These are phyloP conservation scores for Calonectria ilicicola DNA, from an alignment of 2,329 filamentous ascomycete species.

Conservation along the genomic window DNA sequence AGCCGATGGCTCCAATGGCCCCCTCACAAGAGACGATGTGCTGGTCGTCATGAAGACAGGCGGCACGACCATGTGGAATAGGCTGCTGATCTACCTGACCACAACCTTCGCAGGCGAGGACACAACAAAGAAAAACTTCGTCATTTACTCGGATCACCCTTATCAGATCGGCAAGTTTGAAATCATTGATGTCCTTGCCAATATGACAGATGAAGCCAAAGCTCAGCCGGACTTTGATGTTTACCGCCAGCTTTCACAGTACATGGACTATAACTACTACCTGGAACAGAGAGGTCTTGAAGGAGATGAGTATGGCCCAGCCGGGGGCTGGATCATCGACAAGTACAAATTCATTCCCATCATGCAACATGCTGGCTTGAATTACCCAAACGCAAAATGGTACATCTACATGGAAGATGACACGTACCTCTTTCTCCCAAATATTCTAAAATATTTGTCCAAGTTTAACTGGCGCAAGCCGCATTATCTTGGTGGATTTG, in stretches of 20 bases:
- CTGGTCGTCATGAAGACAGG: slow-evolving; percentile 42
- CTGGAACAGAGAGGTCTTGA: slow-evolving; percentile 34
- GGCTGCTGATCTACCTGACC: slow-evolving; percentile 38
- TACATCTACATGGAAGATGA: slow-evolving; percentile 44
- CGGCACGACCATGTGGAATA: slow-evolving; percentile 41
- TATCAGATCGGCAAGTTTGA: slow-evolving; percentile 34
- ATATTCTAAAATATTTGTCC: slow-evolving; percentile 30
- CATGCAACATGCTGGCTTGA: slow-evolving; percentile 38
- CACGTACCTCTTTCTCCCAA: slow-evolving; percentile 39
- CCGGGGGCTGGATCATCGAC: slow-evolving; percentile 42
- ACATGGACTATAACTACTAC: slow-evolving; percentile 39
- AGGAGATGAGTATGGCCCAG: slow-evolving; percentile 39
- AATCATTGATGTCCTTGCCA: slow-evolving; percentile 37
- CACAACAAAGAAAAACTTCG: slow-evolving; percentile 27
- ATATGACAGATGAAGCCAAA: slow-evolving; percentile 33
- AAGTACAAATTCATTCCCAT: slow-evolving; percentile 44
- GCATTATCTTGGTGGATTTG: slow-evolving; percentile 41
- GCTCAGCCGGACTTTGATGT: slow-evolving; percentile 36
- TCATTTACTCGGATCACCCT: slow-evolving; percentile 39
- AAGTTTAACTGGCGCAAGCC: slow-evolving; percentile 33
- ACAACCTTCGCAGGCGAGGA: slow-evolving; percentile 29
- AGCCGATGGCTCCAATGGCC: neutral
- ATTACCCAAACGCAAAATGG: slow-evolving; percentile 40
- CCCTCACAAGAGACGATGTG: slow-evolving; percentile 32
- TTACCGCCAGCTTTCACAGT: slow-evolving; percentile 39